A percentile compares a stretch with the other conserved stretches of the same genome.
Evolutionary conservation across 345 rosid genomes (phyloP).

Genomic region (Stellera chamaejasme): DNA sequence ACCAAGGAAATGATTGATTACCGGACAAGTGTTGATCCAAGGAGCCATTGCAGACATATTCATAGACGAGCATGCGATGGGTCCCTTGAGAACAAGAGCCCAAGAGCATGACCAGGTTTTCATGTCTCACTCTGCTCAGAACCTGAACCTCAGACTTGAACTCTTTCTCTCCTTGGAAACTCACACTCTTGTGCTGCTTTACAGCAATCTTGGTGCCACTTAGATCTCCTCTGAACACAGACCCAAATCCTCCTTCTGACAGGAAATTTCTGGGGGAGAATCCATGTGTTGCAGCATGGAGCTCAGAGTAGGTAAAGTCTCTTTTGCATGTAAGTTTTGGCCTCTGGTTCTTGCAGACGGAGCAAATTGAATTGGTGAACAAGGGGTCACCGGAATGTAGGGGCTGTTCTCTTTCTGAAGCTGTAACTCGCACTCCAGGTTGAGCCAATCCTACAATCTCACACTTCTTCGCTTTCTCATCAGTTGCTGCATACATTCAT

Average conservation of each 20-base stretch:
- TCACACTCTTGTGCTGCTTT: constrained; percentile 44
- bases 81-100: constrained; percentile 58
- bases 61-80: constrained; percentile 52
- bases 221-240: constrained; percentile 42
- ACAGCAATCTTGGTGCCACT: constrained; percentile 45
- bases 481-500: not conserved
- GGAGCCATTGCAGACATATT: constrained; percentile 52
- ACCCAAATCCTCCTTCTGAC: constrained; percentile 67
- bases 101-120: constrained; percentile 50
- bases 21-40: constrained; percentile 57
- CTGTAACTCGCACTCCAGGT: not conserved
- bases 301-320: constrained; percentile 47
- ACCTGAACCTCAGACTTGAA: constrained; percentile 57
- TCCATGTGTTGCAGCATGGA: constrained; percentile 48
- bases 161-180: constrained; percentile 60
- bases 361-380: constrained; percentile 38
- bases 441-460: no score
- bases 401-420: constrained; percentile 10
- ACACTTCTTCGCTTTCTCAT: no score
- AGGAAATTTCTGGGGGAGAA: constrained; percentile 35
- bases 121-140: constrained; percentile 48
- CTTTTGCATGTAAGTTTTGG: constrained; percentile 41
- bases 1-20: constrained; percentile 7
- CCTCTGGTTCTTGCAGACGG: constrained; percentile 40
- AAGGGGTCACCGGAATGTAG: constrained; percentile 14